Evolutionary conservation across 192 early-diverging fungal genomes (phyloP), one percentile per base, ranked within the genome.

Genomic region (Coemansia asiatica): DNA sequence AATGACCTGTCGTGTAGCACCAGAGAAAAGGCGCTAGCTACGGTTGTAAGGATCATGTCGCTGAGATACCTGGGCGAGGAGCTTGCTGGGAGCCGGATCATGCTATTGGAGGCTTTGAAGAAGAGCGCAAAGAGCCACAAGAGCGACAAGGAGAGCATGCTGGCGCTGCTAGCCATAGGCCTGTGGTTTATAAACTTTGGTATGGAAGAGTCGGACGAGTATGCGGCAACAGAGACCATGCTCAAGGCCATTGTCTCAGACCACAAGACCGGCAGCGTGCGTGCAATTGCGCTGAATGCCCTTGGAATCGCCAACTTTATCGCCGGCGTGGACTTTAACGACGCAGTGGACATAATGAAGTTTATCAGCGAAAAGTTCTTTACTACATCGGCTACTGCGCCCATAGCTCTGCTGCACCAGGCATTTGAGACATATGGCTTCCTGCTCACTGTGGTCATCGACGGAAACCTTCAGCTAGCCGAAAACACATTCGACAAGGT

Each of bases 21-120:
- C 16, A 69, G 90, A 22, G 87, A 88, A 68, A 81, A 84, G 51
- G 83, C 83, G 0, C 67, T 91, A 44, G 47, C 71, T 3, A 79
- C 68, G 21, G 63, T 87, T 38, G 79, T 81, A 13, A 66, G 66
- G 1, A 61, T 84, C 6, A 69, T 88, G 65, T 67, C 86, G 25
- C 84, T 80, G 31, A 68, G 83, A 10, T 86, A 85, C 64, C 70
- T 84, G 21, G 86, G 85, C 21, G 82, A 85, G 7, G 66, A 67
- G 12, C 72, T 90, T 35, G 79, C 86, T 19, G 63, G 68, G 18
- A 79, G 81, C 46, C 65, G 79, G 6, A 69, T 88, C 54, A 81
- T 83, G 18, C 49, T 86, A 8, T 73, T 91, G 56, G 85, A 87
- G 16, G 50, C 83, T 9, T 70, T 91, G 56, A 85, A 82, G 36